Conservation (phyloP, 192 early-diverging fungal species). For the Martensiomyces pterosporus region DNA sequence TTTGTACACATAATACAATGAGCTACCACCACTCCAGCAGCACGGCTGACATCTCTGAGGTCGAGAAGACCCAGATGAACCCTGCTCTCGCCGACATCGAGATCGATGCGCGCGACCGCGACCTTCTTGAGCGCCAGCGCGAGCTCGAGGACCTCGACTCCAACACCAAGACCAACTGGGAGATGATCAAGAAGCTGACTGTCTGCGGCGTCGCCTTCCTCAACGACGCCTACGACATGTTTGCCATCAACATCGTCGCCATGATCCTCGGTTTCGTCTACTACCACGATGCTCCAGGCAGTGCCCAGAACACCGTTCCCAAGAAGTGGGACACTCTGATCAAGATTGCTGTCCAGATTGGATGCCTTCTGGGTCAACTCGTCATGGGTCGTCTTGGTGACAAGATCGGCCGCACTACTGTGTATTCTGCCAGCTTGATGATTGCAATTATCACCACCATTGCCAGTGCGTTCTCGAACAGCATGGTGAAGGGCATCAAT, state of each 20-base stretch:
- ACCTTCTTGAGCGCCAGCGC: constrained; percentile 38
- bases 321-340: constrained; percentile 72
- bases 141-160: constrained; percentile 52
- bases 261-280: constrained; percentile 80
- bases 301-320: constrained; percentile 55
- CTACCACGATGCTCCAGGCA: constrained; percentile 42
- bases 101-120: constrained; percentile 39
- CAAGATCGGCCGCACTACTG: constrained; percentile 81
- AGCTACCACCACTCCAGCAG: too few relatives aligned
- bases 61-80: constrained; percentile 12
- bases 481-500: constrained; percentile 62
- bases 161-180: constrained; percentile 63
- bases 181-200: constrained; percentile 70
- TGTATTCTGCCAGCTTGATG: constrained; percentile 86
- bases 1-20: too few relatives aligned
- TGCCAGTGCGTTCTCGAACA: constrained; percentile 69
- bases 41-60: constrained; percentile 33
- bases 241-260: constrained; percentile 87
- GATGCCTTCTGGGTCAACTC: constrained; percentile 91
- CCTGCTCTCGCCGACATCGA: constrained; percentile 3
- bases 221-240: constrained; percentile 94
- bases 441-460: constrained; percentile 86
- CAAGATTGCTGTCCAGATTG: constrained; percentile 84
- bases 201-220: constrained; percentile 82
- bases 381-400: constrained; percentile 85